Base-by-base conservation (phyloP, 257 asterid genomes). In the Parsonsia alboflavescens region DNA sequence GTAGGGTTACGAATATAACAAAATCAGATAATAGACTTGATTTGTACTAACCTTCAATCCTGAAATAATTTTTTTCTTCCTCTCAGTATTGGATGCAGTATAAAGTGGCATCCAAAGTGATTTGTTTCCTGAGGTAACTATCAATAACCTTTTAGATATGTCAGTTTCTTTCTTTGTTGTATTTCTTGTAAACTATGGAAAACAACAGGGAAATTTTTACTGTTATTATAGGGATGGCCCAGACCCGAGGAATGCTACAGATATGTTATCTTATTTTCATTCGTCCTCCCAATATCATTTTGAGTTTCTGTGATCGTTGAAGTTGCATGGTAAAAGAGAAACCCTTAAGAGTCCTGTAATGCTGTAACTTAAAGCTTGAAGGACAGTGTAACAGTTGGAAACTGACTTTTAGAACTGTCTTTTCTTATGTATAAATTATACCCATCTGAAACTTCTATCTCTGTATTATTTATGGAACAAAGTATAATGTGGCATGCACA, bases 31-130 rank as follows among this genome's bases (percentile, higher is more conserved):
- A 30, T 10, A 24, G 10, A 56, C 19, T 7, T 36, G 56, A 56
- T 71, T 46, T 62, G 69, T 74, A 36, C 63, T 24, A 41, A 58
- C 52, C 66, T 68, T 11, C 24, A 24, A 49, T 44, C 21, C 77
- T 82, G 33, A 82, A 68, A 62, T 53, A 64, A 19, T 70, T 21
- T 17, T 62, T 28, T 76, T 75, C 39, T 76, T 54, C 76, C 64
- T 63, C 48, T 78, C 75, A 93, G 98, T 70, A 88, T 89, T 73
- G 96, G 98, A 56, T 93, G 98, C 93, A 89, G 97, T 76, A 91
- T 93, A 78, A 93, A 93, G 80, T 93, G 98, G 98, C 84, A 87
- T 80, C 96, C 98, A 16, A 80, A 64, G 79, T 64, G 42, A 74
- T 49, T 30, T 11, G 72, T 54, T 83, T 77, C 61, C 30, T 71